These are phyloP conservation scores for Candida gigantensis DNA, from an alignment of 1,139 yeast species.

Conservation along the genomic window DNA sequence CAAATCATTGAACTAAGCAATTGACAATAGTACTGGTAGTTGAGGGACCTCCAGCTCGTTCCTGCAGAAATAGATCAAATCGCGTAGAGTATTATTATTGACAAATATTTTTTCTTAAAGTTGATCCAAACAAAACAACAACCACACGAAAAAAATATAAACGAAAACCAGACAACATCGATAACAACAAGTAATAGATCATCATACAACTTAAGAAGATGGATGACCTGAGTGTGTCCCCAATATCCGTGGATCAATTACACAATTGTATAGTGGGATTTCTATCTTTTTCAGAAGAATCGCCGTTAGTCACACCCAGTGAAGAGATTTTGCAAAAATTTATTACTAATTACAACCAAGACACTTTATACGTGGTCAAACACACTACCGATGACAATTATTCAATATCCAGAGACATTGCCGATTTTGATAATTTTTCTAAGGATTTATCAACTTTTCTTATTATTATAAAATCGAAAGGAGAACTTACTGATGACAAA, in stretches of 20 bases:
- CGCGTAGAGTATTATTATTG: neutral
- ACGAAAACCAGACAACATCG: too few relatives aligned
- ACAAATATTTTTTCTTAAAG: neutral
- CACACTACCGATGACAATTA: slow-evolving; percentile 6
- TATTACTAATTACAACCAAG: slow-evolving; percentile 16
- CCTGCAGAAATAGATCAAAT: too few relatives aligned
- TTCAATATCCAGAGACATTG: slow-evolving; percentile 13
- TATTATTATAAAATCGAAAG: slow-evolving; percentile 49
- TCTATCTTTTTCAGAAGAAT: slow-evolving; percentile 3
- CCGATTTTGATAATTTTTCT: slow-evolving; percentile 5
- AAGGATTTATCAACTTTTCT: slow-evolving; percentile 13
- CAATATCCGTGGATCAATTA: slow-evolving; percentile 10
- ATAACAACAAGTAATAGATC: too few relatives aligned
- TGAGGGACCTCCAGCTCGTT: too few relatives aligned
- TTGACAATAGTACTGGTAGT: too few relatives aligned
- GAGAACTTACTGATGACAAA: slow-evolving; percentile 20
- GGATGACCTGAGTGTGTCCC: neutral
- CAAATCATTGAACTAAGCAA: too few relatives aligned
- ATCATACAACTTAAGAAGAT: too few relatives aligned
- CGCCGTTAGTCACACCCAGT: neutral
- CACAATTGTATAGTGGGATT: slow-evolving; percentile 8
- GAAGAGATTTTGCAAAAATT: slow-evolving; percentile 14
- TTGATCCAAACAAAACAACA: too few relatives aligned
- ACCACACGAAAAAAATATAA: neutral
- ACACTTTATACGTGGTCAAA: slow-evolving; percentile 19